Evolutionary conservation across 805 yeast species (phyloP), one percentile per base, ranked within the genome.

Genomic region (Candida piceae): DNA sequence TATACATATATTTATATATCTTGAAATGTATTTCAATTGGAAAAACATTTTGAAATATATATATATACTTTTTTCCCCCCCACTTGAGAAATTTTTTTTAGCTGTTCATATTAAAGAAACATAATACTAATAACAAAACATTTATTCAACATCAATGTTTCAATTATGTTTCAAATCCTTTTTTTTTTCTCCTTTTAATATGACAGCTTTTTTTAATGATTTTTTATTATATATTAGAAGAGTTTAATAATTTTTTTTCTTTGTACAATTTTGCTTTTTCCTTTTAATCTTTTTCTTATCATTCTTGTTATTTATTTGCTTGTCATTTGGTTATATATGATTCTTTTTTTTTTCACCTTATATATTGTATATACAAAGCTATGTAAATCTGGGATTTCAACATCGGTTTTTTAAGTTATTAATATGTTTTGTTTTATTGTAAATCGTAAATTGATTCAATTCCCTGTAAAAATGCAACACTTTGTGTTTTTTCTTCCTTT

Each of bases 341-440:
- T 23, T 39, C 34, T 36, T 36, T 36, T 36, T 35, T 38, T 42
- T 37, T 35, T 40, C 44, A 43, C 44, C 38, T 47, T 53, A 45
- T 45, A 36, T 49, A 50, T 48, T 53, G 47, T 49, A 52, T 47
- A 47, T 51, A 30, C 41, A 35, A 38, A 37, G 39, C 23, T 43
- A 32, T 43, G 47, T 48, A 45, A 48, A 52, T 57, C 51, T 60
- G 67, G 70, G 70, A 63, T 64, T 64, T 67, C 72, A 67, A 67
- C 72, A 67, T 67, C 72, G 71, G 67, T 53, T 39, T 41, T 49
- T 46, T 58, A 20, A 16, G 23, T 16, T 20, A 23, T 35, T 20
- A n/a, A 16, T 22, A 13, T n/a, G 11, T 17, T 22, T 11, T 16
- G 8, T 22, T n/a, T n/a, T n/a, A 18, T 23, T 15, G 19, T 16